Percentiles rank a stretch among this genome's conserved stretches.
Evolutionary conservation across 805 yeast genomes (phyloP).

Genomic region (Wickerhamiella lipophila): DNA sequence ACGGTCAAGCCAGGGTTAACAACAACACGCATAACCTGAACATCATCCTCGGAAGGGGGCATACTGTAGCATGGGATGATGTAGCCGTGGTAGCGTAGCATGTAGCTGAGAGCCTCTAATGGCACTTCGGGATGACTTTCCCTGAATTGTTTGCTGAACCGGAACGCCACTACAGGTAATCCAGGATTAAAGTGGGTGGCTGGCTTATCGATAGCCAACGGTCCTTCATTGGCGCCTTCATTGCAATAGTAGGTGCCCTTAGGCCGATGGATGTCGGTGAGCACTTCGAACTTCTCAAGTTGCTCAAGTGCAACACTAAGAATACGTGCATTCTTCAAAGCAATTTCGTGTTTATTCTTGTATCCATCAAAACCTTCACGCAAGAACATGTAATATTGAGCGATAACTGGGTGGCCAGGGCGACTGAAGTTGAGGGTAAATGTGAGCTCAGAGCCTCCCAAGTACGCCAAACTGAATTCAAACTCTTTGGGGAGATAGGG

Average conservation of each 20-base stretch:
- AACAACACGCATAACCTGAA: conserved; percentile 74
- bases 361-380: conserved; percentile 64
- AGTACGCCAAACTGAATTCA: conserved; percentile 64
- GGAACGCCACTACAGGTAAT: conserved; percentile 81
- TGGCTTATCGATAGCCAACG: conserved; percentile 8
- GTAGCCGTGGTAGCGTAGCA: conserved; percentile 70
- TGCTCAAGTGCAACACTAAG: conserved; percentile 47
- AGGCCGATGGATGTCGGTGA: conserved; percentile 65
- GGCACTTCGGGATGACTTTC: conserved; percentile 65
- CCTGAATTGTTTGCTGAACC: conserved; percentile 46
- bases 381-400: conserved; percentile 72
- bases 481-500: conserved; percentile 54
- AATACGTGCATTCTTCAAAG: conserved; percentile 62
- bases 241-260: conserved; percentile 28
- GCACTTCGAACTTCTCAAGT: conserved; percentile 53
- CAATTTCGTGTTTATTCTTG: conserved; percentile 43
- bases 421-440: conserved; percentile 80
- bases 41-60: conserved; percentile 44
- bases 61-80: conserved; percentile 82
- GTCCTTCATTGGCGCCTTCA: background rate
- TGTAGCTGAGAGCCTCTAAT: conserved; percentile 57
- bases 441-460: conserved; percentile 82
- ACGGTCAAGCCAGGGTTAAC: conserved; percentile 58
- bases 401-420: conserved; percentile 83
- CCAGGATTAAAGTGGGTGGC: conserved; percentile 46